Percentiles rank a stretch among this genome's conserved stretches.
These are phyloP conservation scores for Phyllosticta capitalensis DNA, from an alignment of 2,329 filamentous ascomycete genomes.

Conservation along the genomic window DNA sequence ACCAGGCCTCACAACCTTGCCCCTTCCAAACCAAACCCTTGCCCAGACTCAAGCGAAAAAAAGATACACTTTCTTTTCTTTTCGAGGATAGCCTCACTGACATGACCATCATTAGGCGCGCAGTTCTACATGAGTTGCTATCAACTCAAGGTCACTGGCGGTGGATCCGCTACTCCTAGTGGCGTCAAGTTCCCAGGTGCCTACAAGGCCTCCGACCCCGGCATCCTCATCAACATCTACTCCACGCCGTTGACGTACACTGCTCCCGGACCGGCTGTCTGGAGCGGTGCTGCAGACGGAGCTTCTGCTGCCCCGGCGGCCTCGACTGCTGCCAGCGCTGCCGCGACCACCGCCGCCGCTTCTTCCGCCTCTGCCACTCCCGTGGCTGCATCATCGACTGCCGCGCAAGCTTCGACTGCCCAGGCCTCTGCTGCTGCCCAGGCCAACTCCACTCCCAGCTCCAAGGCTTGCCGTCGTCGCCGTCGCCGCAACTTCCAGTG, in stretches of 20 bases:
- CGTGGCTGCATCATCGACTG: neutral
- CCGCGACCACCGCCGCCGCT: neutral
- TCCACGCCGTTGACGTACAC: constrained; percentile 27
- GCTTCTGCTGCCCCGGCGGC: neutral
- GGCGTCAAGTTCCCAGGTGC: constrained; percentile 39
- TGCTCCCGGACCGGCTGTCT: constrained; percentile 35
- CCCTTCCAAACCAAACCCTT: too few relatives aligned
- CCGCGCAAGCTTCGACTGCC: neutral
- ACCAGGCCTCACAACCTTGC: too few relatives aligned
- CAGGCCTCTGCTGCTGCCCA: neutral
- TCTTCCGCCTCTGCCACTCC: neutral
- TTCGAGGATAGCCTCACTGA: constrained; percentile 20
- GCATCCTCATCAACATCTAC: constrained; percentile 36
- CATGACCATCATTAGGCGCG: constrained; percentile 27
- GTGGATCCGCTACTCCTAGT: constrained; percentile 25
- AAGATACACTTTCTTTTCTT: too few relatives aligned
- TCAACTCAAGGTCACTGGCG: constrained; percentile 29
- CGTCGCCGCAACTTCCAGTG: neutral
- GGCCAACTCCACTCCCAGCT: neutral
- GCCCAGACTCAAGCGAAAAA: too few relatives aligned
- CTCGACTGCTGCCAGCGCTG: neutral
- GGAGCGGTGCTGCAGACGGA: constrained; percentile 18
- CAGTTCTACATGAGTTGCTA: constrained; percentile 39
- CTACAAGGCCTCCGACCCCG: constrained; percentile 31
- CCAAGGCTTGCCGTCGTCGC: neutral